Percentiles rank a stretch among this genome's conserved stretches.
Evolutionary conservation across 768 basidiomycete genomes (phyloP).

Genomic region (Suillus paluster): DNA sequence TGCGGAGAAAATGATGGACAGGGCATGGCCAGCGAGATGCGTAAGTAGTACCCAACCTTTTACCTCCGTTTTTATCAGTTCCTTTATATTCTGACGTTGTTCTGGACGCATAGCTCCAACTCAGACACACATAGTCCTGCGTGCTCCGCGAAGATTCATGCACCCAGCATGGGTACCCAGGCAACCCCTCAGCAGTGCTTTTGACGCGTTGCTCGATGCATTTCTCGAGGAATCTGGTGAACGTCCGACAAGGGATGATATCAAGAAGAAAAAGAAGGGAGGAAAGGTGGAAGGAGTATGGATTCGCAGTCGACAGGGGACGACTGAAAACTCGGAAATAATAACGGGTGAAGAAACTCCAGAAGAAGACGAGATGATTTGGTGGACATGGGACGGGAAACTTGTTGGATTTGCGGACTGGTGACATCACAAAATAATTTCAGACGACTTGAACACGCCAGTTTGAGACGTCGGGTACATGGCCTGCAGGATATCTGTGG

Average conservation of each 20-base stretch:
- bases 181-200: slow-evolving; percentile 42
- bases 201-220: slow-evolving; percentile 40
- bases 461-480: neutral
- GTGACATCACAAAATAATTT: slow-evolving; percentile 24
- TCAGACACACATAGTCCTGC: slow-evolving; percentile 50
- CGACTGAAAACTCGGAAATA: slow-evolving; percentile 9
- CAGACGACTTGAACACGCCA: neutral
- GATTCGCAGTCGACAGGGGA: slow-evolving; percentile 33
- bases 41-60: slow-evolving; percentile 23
- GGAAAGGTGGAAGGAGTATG: slow-evolving; percentile 45
- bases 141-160: slow-evolving; percentile 50
- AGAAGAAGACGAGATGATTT: slow-evolving; percentile 53
- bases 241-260: slow-evolving; percentile 20
- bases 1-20: slow-evolving; percentile 44
- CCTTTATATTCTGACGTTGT: neutral
- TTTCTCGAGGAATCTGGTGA: slow-evolving; percentile 38
- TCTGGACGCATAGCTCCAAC: slow-evolving; percentile 43
- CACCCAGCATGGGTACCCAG: slow-evolving; percentile 53
- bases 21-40: slow-evolving; percentile 46
- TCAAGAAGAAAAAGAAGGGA: slow-evolving; percentile 32
- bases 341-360: slow-evolving; percentile 20
- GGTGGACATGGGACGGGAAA: slow-evolving; percentile 58
- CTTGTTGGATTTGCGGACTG: slow-evolving; percentile 52
- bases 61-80: neutral
- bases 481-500: neutral